phyloP scores from a whole-genome alignment of 805 yeast species.

The Zygotorulaspora chibaensis region DNA sequence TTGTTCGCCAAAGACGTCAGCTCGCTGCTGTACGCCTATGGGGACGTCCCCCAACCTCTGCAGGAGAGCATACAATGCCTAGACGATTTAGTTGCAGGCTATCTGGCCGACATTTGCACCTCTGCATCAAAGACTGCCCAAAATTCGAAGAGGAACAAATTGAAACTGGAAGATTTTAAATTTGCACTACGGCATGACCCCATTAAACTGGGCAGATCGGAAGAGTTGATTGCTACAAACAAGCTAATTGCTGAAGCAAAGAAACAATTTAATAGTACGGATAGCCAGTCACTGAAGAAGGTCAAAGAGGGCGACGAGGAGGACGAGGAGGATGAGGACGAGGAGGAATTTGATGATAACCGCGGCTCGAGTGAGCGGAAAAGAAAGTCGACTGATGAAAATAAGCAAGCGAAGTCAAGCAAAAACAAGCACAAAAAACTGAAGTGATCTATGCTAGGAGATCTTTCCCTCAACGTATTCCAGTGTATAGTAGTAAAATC shows the following conservation, averaged over 20 bases:
- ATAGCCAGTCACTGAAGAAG: conserved; percentile 40
- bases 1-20: conserved; percentile 49
- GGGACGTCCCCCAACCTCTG: conserved; percentile 65
- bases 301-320: conserved; percentile 28
- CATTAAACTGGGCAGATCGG: conserved; percentile 62
- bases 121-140: conserved; percentile 49
- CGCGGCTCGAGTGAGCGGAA: conserved; percentile 2
- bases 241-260: conserved; percentile 62
- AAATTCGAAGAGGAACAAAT: conserved; percentile 52
- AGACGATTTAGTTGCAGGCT: conserved; percentile 64
- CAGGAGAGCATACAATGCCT: conserved; percentile 60
- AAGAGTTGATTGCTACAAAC: conserved; percentile 56
- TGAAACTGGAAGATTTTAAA: conserved; percentile 68
- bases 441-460: background rate
- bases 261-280: conserved; percentile 61
- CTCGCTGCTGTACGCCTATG: conserved; percentile 64
- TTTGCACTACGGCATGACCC: conserved; percentile 66
- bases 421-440: conserved; percentile 1
- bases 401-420: conserved; percentile 5
- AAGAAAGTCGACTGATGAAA: conserved; percentile 7
- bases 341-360: conserved; percentile 19
- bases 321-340: conserved; percentile 28
- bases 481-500: background rate
- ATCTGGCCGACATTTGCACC: conserved; percentile 56
- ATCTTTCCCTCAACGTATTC: background rate